A percentile compares a stretch with the other conserved stretches of the same genome.
These are phyloP conservation scores for Chlorella sp. DNA, from an alignment of 139 green algal genomes.

Conservation along the genomic window DNA sequence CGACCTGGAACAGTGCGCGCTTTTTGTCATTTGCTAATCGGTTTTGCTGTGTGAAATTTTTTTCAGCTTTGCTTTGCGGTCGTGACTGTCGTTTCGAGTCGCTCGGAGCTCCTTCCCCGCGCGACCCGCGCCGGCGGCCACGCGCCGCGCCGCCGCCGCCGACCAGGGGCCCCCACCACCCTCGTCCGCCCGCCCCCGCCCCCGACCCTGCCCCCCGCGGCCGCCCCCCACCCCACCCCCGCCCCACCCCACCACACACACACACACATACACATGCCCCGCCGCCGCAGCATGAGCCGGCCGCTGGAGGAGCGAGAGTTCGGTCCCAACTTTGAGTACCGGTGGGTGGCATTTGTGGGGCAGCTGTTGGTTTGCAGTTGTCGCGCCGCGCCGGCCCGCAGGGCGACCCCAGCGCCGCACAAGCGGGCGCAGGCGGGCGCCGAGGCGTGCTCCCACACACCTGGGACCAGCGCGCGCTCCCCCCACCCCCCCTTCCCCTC, in stretches of 20 bases:
- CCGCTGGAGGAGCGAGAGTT: not conserved
- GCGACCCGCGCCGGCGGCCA: too few relatives aligned
- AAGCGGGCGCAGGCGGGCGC: not conserved
- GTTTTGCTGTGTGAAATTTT: not conserved
- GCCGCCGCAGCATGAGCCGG: not conserved
- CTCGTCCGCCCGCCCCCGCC: too few relatives aligned
- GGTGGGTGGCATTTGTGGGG: not conserved
- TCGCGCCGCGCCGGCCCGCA: not conserved
- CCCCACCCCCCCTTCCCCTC: not conserved
- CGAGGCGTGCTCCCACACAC: not conserved
- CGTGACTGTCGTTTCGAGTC: not conserved
- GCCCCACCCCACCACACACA: too few relatives aligned
- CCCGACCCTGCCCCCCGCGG: too few relatives aligned
- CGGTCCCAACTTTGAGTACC: not conserved
- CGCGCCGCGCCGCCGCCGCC: too few relatives aligned
- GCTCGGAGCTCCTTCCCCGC: too few relatives aligned
- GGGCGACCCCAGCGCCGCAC: not conserved
- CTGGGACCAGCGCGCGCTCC: not conserved
- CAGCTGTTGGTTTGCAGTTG: not conserved
- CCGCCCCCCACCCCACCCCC: too few relatives aligned
- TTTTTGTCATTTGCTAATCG: not conserved
- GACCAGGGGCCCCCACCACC: too few relatives aligned
- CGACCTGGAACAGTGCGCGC: conserved; percentile 78
- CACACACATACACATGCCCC: not conserved
- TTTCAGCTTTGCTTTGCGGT: not conserved